These are phyloP conservation scores for Aspergillus fijiensis DNA, from an alignment of 2,329 filamentous ascomycete species.

Conservation along the genomic window DNA sequence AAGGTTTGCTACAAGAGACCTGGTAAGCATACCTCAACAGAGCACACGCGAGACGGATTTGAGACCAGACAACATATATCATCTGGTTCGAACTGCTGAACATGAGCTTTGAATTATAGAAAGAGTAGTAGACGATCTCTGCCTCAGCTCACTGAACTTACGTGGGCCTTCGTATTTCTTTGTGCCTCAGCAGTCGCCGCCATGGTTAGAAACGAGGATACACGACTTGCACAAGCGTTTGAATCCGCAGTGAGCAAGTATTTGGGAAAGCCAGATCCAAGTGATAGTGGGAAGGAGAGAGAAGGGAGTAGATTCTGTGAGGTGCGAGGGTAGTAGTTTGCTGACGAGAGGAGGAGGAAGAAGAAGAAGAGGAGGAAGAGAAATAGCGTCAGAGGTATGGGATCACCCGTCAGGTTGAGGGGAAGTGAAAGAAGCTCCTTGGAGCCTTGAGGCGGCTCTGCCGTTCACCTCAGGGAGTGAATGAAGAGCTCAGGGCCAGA, in stretches of 20 bases:
- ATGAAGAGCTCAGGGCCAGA: too few species aligned
- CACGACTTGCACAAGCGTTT: not conserved
- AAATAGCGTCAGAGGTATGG: too few species aligned
- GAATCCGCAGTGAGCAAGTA: too few species aligned
- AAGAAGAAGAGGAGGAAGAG: not conserved
- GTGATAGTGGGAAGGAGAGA: not conserved
- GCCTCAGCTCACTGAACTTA: not conserved
- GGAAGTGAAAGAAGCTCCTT: too few species aligned
- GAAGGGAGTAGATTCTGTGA: not conserved
- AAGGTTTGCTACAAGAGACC: not conserved
- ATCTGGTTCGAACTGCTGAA: not conserved
- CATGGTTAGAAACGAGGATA: not conserved
- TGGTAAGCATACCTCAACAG: not conserved
- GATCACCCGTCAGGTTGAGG: too few species aligned
- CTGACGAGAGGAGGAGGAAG: not conserved
- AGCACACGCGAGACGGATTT: not conserved
- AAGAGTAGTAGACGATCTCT: not conserved
- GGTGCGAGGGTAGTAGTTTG: too few species aligned
- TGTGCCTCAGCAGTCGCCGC: not conserved
- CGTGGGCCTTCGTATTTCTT: not conserved
- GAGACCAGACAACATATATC: not conserved
- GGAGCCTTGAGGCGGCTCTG: too few species aligned
- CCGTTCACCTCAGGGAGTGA: too few species aligned
- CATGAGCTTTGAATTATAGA: not conserved
- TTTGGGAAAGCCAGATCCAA: too few species aligned